A percentile compares a stretch with the other conserved stretches of the same genome.
Conservation (phyloP, 2,329 filamentous ascomycete species). For the Neospermospora avenae region DNA sequence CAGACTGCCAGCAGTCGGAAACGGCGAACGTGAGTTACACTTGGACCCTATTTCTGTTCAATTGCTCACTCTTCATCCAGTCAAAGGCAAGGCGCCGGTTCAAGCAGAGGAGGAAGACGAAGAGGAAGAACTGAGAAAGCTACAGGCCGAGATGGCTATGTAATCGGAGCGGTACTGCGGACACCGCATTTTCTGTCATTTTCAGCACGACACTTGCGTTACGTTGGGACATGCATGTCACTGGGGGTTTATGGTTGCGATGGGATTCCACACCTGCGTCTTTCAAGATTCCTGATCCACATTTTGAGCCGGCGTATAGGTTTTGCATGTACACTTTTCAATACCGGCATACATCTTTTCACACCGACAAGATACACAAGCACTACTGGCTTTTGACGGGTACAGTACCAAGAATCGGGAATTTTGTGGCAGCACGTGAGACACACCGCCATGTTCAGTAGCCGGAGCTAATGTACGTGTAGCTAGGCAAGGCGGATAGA, state of each 20-base stretch:
- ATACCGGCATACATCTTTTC: conserved; percentile 21
- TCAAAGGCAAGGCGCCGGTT: conserved; percentile 49
- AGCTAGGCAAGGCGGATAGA: not conserved
- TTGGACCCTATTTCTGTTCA: conserved; percentile 8
- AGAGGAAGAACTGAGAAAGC: conserved; percentile 86
- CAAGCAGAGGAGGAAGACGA: conserved; percentile 81
- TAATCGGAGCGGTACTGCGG: conserved; percentile 40
- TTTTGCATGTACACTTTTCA: conserved; percentile 26
- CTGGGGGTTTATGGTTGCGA: conserved; percentile 25
- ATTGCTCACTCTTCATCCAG: conserved; percentile 34
- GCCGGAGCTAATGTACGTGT: not conserved
- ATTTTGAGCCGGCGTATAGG: conserved; percentile 30
- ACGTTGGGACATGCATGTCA: conserved; percentile 31
- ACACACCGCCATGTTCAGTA: not conserved
- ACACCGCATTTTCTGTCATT: conserved; percentile 21
- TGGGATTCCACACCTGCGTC: conserved; percentile 17
- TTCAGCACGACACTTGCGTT: conserved; percentile 18
- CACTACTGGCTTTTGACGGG: not conserved
- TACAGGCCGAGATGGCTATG: conserved; percentile 98
- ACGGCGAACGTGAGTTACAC: conserved; percentile 68
- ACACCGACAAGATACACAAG: conserved; percentile 11
- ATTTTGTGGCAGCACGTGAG: conserved; percentile 2
- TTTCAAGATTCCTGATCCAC: conserved; percentile 24
- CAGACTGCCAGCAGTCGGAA: conserved; percentile 71
- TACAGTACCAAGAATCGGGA: not conserved